A percentile compares a stretch with the other conserved stretches of the same genome.
Conservation (phyloP, 495 filamentous ascomycete genomes). For the Tetracladium marchalianum region DNA sequence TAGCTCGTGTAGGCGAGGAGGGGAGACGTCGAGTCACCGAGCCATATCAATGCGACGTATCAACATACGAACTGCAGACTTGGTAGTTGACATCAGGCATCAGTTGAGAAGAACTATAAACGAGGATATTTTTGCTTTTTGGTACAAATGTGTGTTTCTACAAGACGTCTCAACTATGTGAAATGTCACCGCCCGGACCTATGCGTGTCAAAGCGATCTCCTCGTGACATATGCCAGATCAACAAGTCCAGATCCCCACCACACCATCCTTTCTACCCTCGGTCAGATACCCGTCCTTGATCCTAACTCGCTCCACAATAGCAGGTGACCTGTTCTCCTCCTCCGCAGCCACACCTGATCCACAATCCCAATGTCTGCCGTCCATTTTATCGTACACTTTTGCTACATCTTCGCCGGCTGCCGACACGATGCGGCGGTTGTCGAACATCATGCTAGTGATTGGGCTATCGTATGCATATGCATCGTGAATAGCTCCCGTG, state of each 20-base stretch:
- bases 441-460: slow-evolving; percentile 99
- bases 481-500: slow-evolving; percentile 91
- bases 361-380: slow-evolving; percentile 94
- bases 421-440: slow-evolving; percentile 76
- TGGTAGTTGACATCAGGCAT: too few relatives aligned
- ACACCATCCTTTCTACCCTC: slow-evolving; percentile 85
- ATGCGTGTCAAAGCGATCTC: too few relatives aligned
- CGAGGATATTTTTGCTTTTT: too few relatives aligned
- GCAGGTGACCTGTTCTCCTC: slow-evolving; percentile 51
- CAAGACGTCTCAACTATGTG: too few relatives aligned
- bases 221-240: not conserved
- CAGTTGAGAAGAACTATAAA: too few relatives aligned
- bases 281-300: slow-evolving; percentile 89
- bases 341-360: slow-evolving; percentile 59
- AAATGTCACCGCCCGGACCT: too few relatives aligned
- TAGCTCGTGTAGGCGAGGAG: too few relatives aligned
- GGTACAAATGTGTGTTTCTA: too few relatives aligned
- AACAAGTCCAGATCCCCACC: slow-evolving; percentile 90
- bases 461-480: slow-evolving; percentile 88
- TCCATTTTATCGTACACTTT: slow-evolving; percentile 99
- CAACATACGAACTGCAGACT: too few relatives aligned
- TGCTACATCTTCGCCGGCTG: slow-evolving; percentile 82
- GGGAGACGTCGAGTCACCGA: too few relatives aligned
- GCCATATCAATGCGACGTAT: too few relatives aligned
- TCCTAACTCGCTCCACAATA: slow-evolving; percentile 77